A percentile compares a stretch with the other conserved stretches of the same genome.
phyloP scores from a whole-genome alignment of 768 basidiomycete genomes.

The Suillus subluteus region DNA sequence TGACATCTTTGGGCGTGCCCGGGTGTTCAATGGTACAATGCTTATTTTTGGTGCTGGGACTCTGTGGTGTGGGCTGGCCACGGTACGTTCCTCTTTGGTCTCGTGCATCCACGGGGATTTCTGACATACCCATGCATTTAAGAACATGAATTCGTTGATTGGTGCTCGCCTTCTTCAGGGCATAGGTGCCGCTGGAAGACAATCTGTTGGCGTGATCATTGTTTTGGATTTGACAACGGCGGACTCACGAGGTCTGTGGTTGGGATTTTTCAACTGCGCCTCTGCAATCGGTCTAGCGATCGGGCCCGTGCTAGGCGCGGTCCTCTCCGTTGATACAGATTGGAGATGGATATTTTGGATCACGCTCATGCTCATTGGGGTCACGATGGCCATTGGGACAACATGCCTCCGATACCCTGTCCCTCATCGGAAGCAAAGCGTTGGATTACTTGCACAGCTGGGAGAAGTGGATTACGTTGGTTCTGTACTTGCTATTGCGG shows the following conservation, averaged over 20 bases:
- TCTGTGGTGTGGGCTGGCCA: conserved; percentile 36
- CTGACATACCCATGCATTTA: conserved; percentile 14
- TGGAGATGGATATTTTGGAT: conserved; percentile 56
- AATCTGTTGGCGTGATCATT: conserved; percentile 40
- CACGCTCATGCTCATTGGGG: conserved; percentile 36
- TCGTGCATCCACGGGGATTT: neutral
- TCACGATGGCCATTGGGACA: conserved; percentile 32
- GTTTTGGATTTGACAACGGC: conserved; percentile 40
- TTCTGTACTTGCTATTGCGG: conserved; percentile 32
- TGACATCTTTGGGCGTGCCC: conserved; percentile 38
- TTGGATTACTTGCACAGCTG: conserved; percentile 36
- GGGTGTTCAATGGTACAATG: conserved; percentile 39
- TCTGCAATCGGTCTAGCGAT: conserved; percentile 48
- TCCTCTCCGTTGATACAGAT: conserved; percentile 43
- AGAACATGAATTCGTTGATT: conserved; percentile 41
- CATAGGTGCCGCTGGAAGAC: conserved; percentile 41
- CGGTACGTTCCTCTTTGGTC: conserved; percentile 22
- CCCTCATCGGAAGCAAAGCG: conserved; percentile 34
- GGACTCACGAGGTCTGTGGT: conserved; percentile 39
- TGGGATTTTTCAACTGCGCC: conserved; percentile 39
- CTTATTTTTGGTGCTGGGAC: conserved; percentile 39
- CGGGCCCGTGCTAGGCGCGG: conserved; percentile 51
- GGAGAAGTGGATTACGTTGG: conserved; percentile 39
- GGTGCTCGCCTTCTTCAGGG: conserved; percentile 38
- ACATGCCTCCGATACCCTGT: conserved; percentile 36